These are phyloP conservation scores for Cladophialophora psammophila DNA, from an alignment of 2,329 filamentous ascomycete genomes.

Conservation along the genomic window DNA sequence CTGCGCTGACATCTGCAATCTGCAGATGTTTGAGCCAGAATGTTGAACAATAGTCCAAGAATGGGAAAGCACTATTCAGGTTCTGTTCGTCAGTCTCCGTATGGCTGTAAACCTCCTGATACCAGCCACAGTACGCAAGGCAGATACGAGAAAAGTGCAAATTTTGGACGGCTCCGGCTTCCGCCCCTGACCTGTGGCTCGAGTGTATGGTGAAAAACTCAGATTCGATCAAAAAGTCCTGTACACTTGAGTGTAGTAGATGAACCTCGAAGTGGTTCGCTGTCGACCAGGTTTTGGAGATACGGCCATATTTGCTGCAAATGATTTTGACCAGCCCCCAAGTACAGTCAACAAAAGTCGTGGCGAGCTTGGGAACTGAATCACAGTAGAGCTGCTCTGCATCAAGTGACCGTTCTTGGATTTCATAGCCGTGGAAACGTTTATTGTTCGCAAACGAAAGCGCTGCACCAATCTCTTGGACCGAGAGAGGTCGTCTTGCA, in stretches of 20 bases:
- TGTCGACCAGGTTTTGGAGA: background rate
- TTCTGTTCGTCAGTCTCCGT: background rate
- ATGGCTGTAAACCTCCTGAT: background rate
- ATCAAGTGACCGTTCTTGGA: too few relatives aligned
- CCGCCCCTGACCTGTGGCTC: background rate
- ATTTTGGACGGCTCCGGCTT: background rate
- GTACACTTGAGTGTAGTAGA: background rate
- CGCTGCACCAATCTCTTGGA: too few relatives aligned
- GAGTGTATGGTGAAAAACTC: background rate
- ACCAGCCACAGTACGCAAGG: background rate
- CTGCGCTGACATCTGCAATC: background rate
- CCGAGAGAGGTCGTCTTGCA: too few relatives aligned
- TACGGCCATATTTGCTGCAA: background rate
- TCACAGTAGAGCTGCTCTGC: too few relatives aligned
- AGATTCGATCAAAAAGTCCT: background rate
- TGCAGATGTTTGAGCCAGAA: background rate
- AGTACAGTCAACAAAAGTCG: background rate
- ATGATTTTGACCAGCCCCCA: background rate
- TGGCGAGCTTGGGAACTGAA: too few relatives aligned
- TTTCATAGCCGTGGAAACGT: too few relatives aligned
- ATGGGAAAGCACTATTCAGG: background rate
- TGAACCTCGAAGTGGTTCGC: background rate
- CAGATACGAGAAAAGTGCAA: background rate
- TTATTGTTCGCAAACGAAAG: too few relatives aligned
- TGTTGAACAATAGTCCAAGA: background rate